Evolutionary conservation across 495 filamentous ascomycete genomes (phyloP).

Genomic region (Podospora fimiseda): DNA sequence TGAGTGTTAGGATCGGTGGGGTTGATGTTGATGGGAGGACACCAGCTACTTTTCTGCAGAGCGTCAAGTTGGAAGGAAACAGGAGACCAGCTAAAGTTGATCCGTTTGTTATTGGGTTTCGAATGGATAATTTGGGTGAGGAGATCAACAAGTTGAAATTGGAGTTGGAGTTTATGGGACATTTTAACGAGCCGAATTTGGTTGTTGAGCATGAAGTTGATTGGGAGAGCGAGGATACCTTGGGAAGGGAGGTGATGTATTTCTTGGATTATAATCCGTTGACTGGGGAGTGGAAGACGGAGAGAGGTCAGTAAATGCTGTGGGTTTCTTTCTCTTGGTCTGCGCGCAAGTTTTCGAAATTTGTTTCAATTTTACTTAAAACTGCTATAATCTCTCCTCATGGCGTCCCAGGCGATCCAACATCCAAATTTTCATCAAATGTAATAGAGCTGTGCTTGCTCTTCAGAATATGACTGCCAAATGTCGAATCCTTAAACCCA

Average conservation of each 20-base stretch:
- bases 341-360: too few relatives aligned
- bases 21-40: conserved; percentile 40
- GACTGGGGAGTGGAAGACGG: conserved; percentile 34
- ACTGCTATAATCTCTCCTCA: not conserved
- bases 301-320: too few relatives aligned
- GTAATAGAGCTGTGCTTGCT: conserved; percentile 25
- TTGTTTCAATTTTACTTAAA: too few relatives aligned
- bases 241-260: conserved; percentile 15
- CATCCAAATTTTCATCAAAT: conserved; percentile 34
- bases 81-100: conserved; percentile 29
- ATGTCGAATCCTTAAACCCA: conserved; percentile 34
- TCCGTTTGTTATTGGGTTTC: conserved; percentile 34
- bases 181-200: conserved; percentile 39
- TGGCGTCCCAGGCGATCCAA: conserved; percentile 34
- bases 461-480: conserved; percentile 23
- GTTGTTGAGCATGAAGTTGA: conserved; percentile 25
- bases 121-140: conserved; percentile 22
- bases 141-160: conserved; percentile 22
- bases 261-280: conserved; percentile 35
- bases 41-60: conserved; percentile 36
- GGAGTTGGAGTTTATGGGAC: conserved; percentile 42
- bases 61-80: conserved; percentile 31
- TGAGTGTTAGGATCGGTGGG: conserved; percentile 26
- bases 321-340: too few relatives aligned
- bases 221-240: too few relatives aligned